Percentiles rank a stretch among this genome's conserved stretches.
These are phyloP conservation scores for Coemansia sp. DNA, from an alignment of 192 early-diverging fungal genomes.

Conservation along the genomic window DNA sequence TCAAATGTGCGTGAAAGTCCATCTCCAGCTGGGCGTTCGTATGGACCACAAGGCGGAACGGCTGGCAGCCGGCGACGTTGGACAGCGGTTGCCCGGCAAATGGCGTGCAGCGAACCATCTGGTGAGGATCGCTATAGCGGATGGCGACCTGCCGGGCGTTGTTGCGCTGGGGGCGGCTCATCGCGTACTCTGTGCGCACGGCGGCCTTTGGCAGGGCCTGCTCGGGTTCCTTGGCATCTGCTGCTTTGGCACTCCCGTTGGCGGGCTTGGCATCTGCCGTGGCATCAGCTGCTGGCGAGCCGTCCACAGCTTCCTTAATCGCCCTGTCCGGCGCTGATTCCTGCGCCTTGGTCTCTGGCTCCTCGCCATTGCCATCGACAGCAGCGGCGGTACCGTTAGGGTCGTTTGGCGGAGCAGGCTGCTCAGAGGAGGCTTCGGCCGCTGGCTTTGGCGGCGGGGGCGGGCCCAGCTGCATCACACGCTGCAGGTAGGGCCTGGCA, in stretches of 20 bases:
- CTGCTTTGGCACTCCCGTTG: too few relatives aligned
- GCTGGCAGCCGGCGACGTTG: constrained; percentile 60
- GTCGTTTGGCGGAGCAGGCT: neutral
- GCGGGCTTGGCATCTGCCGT: too few relatives aligned
- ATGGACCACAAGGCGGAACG: constrained; percentile 68
- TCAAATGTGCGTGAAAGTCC: constrained; percentile 92
- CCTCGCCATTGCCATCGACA: neutral
- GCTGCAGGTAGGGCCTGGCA: constrained; percentile 70
- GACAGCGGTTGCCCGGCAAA: constrained; percentile 67
- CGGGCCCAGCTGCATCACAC: constrained; percentile 46
- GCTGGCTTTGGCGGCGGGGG: constrained; percentile 8
- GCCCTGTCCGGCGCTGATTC: too few relatives aligned
- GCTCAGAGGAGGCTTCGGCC: neutral
- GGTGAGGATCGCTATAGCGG: constrained; percentile 57
- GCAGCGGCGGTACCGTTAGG: neutral
- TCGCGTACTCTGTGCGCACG: constrained; percentile 43
- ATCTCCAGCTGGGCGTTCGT: constrained; percentile 74
- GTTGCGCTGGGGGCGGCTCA: constrained; percentile 46
- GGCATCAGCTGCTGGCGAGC: too few relatives aligned
- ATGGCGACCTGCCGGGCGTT: constrained; percentile 21
- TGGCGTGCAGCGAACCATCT: constrained; percentile 78
- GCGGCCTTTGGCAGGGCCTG: constrained; percentile 5
- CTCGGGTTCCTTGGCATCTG: neutral
- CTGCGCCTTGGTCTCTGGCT: too few relatives aligned
- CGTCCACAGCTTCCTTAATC: too few relatives aligned